Evolutionary conservation across 2,329 filamentous ascomycete species (phyloP).

Genomic region (Phaeosphaeria sp.): DNA sequence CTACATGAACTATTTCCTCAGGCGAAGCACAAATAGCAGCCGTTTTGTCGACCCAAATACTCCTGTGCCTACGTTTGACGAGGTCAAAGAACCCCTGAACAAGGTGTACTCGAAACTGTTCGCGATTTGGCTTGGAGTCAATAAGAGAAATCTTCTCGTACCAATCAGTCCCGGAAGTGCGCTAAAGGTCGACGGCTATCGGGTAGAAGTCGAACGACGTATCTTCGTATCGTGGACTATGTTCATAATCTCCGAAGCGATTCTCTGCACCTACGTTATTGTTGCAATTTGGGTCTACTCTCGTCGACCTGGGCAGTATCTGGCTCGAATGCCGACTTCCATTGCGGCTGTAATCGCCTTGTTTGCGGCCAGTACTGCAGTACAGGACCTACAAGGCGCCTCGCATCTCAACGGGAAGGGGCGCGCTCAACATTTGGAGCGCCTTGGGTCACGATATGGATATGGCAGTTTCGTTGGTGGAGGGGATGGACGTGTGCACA

Average conservation of each 20-base stretch:
- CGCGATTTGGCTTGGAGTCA: conserved; percentile 53
- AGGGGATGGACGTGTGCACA: conserved; percentile 54
- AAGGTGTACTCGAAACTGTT: conserved; percentile 50
- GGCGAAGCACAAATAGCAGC: conserved; percentile 32
- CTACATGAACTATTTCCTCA: conserved; percentile 59
- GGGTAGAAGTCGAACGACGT: conserved; percentile 41
- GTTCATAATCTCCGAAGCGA: conserved; percentile 53
- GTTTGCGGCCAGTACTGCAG: conserved; percentile 56
- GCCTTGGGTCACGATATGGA: conserved; percentile 45
- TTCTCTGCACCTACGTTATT: conserved; percentile 55
- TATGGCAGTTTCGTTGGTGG: conserved; percentile 60
- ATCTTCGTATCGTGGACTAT: conserved; percentile 59
- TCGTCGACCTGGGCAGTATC: conserved; percentile 49
- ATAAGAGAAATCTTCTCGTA: conserved; percentile 50
- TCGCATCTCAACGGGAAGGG: conserved; percentile 23
- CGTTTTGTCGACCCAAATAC: conserved; percentile 46
- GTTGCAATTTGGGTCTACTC: conserved; percentile 55
- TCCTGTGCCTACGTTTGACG: conserved; percentile 41
- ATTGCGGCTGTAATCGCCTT: conserved; percentile 58
- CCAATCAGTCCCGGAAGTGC: background rate
- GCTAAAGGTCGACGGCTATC: conserved; percentile 13
- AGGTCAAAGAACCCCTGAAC: conserved; percentile 27
- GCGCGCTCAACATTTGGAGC: conserved; percentile 21
- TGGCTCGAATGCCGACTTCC: conserved; percentile 61
- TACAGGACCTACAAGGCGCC: conserved; percentile 45